These are phyloP conservation scores for Xerophyta viscosa DNA, from an alignment of 106 monocot genomes.

Conservation along the genomic window DNA sequence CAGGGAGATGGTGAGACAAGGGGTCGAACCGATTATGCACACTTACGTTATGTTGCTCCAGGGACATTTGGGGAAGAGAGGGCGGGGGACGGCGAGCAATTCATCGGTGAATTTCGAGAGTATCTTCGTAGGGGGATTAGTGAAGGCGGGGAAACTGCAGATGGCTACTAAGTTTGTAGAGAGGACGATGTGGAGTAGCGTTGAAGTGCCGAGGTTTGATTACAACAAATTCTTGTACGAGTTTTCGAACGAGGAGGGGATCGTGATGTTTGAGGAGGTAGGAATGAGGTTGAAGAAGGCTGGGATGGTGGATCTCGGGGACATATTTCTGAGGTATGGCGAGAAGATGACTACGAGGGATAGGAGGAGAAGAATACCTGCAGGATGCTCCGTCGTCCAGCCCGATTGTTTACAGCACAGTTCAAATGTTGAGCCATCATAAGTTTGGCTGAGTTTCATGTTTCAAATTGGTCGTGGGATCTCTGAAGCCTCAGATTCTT, in stretches of 20 bases:
- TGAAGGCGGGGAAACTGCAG: slow-evolving; percentile 57
- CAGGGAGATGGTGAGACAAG: slow-evolving; percentile 55
- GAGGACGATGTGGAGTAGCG: slow-evolving; percentile 51
- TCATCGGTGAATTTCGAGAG: slow-evolving; percentile 59
- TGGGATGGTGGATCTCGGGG: slow-evolving; percentile 62
- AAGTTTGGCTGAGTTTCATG: too few species aligned
- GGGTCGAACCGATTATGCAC: slow-evolving; percentile 76
- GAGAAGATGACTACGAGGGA: slow-evolving; percentile 86
- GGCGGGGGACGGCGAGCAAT: slow-evolving; percentile 67
- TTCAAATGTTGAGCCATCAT: neutral
- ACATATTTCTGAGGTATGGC: slow-evolving; percentile 66
- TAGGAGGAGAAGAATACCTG: slow-evolving; percentile 40
- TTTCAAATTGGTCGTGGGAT: too few species aligned
- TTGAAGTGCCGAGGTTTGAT: slow-evolving; percentile 71
- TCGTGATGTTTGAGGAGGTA: slow-evolving; percentile 73
- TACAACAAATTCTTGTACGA: slow-evolving; percentile 65
- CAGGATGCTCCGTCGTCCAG: neutral
- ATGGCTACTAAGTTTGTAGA: slow-evolving; percentile 72
- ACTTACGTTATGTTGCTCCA: slow-evolving; percentile 88
- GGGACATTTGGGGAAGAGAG: slow-evolving; percentile 79
- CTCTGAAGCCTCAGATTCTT: too few species aligned
- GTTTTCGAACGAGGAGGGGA: slow-evolving; percentile 74
- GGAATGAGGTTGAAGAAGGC: slow-evolving; percentile 64
- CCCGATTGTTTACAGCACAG: neutral
- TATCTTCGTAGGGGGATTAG: slow-evolving; percentile 73